Percentiles rank a stretch among this genome's conserved stretches.
Conservation (phyloP, 2,329 filamentous ascomycete genomes). For the Calonectria naviculata region DNA sequence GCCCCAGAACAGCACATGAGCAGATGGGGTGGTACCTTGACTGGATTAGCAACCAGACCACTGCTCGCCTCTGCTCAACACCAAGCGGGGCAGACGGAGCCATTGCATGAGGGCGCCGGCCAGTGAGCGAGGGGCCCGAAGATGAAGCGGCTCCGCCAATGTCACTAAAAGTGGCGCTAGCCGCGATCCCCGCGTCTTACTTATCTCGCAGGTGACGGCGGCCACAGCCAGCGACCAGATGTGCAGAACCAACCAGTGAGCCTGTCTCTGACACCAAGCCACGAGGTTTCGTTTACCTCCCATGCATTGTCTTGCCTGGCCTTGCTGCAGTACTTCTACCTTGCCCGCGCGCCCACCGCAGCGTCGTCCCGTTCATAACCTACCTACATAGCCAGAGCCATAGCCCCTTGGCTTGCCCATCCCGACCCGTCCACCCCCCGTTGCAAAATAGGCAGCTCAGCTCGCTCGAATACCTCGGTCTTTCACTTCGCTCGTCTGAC, state of each 20-base stretch:
- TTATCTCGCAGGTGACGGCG: slow-evolving; percentile 26
- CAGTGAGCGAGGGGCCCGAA: slow-evolving; percentile 21
- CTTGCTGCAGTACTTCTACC: slow-evolving; percentile 21
- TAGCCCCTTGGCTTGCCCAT: slow-evolving; percentile 4
- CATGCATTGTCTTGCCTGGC: not conserved
- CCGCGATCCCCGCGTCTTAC: slow-evolving; percentile 42
- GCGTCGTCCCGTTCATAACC: slow-evolving; percentile 12
- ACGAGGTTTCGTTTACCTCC: slow-evolving; percentile 17
- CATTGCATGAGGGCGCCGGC: slow-evolving; percentile 1
- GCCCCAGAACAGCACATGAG: slow-evolving; percentile 11
- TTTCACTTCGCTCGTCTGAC: slow-evolving; percentile 3
- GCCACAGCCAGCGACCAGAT: slow-evolving; percentile 9
- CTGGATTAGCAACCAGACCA: slow-evolving; percentile 10
- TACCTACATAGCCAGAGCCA: slow-evolving; percentile 8
- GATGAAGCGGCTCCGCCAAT: slow-evolving; percentile 37
- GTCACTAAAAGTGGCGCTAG: slow-evolving; percentile 39
- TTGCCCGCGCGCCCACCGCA: slow-evolving; percentile 14
- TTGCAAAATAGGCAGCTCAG: slow-evolving; percentile 4
- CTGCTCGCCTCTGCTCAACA: slow-evolving; percentile 13
- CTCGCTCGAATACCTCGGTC: slow-evolving; percentile 9
- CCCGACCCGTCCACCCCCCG: not conserved
- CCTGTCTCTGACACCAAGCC: slow-evolving; percentile 15
- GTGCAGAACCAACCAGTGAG: slow-evolving; percentile 17
- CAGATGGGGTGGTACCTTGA: slow-evolving; percentile 17
- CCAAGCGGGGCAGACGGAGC: slow-evolving; percentile 22